Conservation (phyloP, 352 stramenopile species). For the Peronosclerospora sorghi region DNA sequence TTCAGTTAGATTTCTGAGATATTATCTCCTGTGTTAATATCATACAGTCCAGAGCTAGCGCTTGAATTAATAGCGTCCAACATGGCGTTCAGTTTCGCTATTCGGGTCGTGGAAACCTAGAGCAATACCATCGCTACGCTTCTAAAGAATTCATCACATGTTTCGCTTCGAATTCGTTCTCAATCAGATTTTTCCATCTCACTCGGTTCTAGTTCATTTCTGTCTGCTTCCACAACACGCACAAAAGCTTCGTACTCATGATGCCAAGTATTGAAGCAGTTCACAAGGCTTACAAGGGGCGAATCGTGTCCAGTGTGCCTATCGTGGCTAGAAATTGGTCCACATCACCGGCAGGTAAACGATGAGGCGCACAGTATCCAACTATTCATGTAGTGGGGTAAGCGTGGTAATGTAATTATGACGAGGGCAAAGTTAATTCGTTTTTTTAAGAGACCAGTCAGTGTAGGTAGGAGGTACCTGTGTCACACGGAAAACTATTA, state of each 20-base stretch:
- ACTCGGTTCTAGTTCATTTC: constrained; percentile 15
- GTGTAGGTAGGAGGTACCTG: too few species aligned
- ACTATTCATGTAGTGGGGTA: constrained; percentile 22
- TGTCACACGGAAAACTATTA: too few species aligned
- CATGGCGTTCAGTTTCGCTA: constrained; percentile 52
- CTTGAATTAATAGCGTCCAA: constrained; percentile 82
- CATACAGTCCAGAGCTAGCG: constrained; percentile 59
- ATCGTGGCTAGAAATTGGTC: constrained; percentile 30
- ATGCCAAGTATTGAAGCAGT: constrained; percentile 82
- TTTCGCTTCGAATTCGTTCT: constrained; percentile 63
- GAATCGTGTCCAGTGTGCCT: constrained; percentile 17
- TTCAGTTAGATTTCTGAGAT: constrained; percentile 46
- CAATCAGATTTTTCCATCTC: constrained; percentile 46
- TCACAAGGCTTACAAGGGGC: constrained; percentile 65
- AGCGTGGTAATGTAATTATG: too few species aligned
- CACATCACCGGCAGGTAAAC: constrained; percentile 41
- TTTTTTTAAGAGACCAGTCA: too few species aligned
- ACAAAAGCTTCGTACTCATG: constrained; percentile 79
- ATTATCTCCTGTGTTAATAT: constrained; percentile 49
- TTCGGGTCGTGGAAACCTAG: constrained; percentile 32
- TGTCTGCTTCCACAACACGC: constrained; percentile 53
- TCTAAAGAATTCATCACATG: constrained; percentile 55
- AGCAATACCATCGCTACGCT: constrained; percentile 39
- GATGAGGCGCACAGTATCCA: constrained; percentile 50
- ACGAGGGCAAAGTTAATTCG: too few species aligned